A percentile compares a stretch with the other conserved stretches of the same genome.
phyloP scores from a whole-genome alignment of 1,284 basidiomycete species.

The Pisolithus thermaeus region DNA sequence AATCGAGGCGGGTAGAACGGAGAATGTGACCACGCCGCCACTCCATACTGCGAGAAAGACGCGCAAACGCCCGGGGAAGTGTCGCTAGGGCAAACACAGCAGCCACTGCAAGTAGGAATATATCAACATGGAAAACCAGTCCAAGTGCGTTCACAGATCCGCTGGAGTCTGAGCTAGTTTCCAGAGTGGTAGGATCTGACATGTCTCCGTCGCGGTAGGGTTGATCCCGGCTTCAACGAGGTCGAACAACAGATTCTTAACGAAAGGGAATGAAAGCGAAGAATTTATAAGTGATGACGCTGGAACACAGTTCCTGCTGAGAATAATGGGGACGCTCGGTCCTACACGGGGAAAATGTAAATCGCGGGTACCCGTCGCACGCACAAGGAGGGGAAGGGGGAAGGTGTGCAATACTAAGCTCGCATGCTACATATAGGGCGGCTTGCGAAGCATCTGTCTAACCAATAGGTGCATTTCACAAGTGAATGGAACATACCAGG shows the following conservation, averaged over 20 bases:
- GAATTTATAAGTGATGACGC: conserved; percentile 2
- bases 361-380: not conserved
- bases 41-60: conserved; percentile 42
- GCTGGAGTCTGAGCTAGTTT: not conserved
- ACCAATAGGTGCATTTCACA: not conserved
- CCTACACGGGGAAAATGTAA: not conserved
- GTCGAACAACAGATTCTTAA: conserved; percentile 5
- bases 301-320: not conserved
- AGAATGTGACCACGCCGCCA: conserved; percentile 47
- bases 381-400: conserved; percentile 4
- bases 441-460: too few species aligned
- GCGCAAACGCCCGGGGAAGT: conserved; percentile 44
- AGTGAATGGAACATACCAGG: not conserved
- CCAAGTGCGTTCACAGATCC: conserved; percentile 3
- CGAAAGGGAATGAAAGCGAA: conserved; percentile 3
- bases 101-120: conserved; percentile 39
- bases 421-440: conserved; percentile 9
- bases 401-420: conserved; percentile 9
- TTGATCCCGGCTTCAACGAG: not conserved
- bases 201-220: not conserved
- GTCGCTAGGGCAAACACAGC: conserved; percentile 37
- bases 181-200: not conserved
- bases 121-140: conserved; percentile 39
- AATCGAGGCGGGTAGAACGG: conserved; percentile 21
- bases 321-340: not conserved